Conservation (phyloP, 2,329 filamentous ascomycete genomes). For the Fusarium palustre region DNA sequence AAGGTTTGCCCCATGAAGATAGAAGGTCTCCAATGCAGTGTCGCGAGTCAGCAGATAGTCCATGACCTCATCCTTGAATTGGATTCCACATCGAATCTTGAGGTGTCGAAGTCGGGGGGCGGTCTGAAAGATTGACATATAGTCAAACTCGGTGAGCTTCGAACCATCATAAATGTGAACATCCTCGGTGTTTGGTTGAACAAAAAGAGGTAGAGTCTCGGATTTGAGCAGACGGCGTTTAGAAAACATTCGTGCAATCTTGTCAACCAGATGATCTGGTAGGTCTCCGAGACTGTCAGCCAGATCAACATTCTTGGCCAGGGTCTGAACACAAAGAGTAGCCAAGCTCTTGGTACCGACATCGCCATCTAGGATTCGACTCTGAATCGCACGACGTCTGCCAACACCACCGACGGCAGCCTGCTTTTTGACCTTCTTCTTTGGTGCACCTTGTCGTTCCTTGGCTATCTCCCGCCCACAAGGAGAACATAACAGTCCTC, state of each 20-base stretch:
- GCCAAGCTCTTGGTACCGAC: conserved; percentile 77
- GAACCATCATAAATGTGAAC: conserved; percentile 69
- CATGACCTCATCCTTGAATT: conserved; percentile 88
- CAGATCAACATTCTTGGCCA: conserved; percentile 71
- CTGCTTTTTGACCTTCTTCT: conserved; percentile 62
- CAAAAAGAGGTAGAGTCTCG: conserved; percentile 67
- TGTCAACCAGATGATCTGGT: conserved; percentile 66
- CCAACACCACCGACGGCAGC: conserved; percentile 65
- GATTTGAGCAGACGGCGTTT: conserved; percentile 69
- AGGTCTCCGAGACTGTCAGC: conserved; percentile 72
- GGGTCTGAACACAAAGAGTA: conserved; percentile 70
- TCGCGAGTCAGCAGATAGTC: conserved; percentile 82
- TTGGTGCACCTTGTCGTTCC: conserved; percentile 59
- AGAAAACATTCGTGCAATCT: conserved; percentile 69
- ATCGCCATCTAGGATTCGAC: conserved; percentile 83
- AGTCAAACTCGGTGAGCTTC: conserved; percentile 80
- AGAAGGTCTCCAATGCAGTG: conserved; percentile 75
- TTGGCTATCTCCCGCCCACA: conserved; percentile 82
- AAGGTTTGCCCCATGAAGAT: conserved; percentile 86
- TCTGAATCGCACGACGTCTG: conserved; percentile 81
- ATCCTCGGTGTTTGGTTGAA: conserved; percentile 62
- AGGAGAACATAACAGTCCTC: conserved; percentile 84
- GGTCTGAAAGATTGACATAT: conserved; percentile 81
- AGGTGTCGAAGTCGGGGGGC: conserved; percentile 76
- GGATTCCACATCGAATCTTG: conserved; percentile 85